Evolutionary conservation across 2,329 filamentous ascomycete genomes (phyloP).

Genomic region (Elsinoe arachidis): DNA sequence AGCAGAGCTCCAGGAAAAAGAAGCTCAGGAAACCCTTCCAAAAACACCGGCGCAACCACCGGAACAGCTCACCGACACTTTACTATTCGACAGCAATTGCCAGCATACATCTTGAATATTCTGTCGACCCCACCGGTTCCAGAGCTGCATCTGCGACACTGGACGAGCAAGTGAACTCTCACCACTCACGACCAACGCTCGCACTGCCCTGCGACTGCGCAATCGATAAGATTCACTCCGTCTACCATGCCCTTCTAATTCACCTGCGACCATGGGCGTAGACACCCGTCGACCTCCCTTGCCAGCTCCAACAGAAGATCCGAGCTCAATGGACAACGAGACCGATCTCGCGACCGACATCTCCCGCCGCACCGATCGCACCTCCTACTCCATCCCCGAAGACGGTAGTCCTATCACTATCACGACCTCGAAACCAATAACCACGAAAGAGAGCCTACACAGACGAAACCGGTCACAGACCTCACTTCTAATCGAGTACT

Average conservation of each 20-base stretch:
- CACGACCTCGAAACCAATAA: slow-evolving; percentile 57
- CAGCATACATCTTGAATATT: neutral
- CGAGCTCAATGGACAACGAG: slow-evolving; percentile 51
- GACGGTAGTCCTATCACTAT: slow-evolving; percentile 91
- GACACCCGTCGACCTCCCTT: slow-evolving; percentile 49
- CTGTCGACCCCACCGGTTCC: too few species aligned
- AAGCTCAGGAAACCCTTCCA: neutral
- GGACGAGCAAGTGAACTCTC: neutral
- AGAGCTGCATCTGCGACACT: too few species aligned
- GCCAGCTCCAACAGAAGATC: slow-evolving; percentile 71
- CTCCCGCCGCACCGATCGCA: slow-evolving; percentile 59
- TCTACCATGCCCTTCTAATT: slow-evolving; percentile 5
- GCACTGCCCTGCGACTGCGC: neutral
- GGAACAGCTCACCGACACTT: neutral
- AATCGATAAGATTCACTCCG: neutral
- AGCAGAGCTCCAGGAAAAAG: slow-evolving; percentile 3
- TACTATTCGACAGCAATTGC: neutral
- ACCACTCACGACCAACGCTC: neutral
- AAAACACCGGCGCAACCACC: slow-evolving; percentile 1
- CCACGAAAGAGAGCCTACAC: slow-evolving; percentile 42
- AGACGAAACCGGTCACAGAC: slow-evolving; percentile 64
- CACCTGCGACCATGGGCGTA: slow-evolving; percentile 32
- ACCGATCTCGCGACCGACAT: slow-evolving; percentile 56
- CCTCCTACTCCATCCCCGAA: slow-evolving; percentile 71
- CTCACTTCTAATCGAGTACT: slow-evolving; percentile 89